Evolutionary conservation across 495 filamentous ascomycete genomes (phyloP), one percentile per base, ranked within the genome.

Genomic region (Aspergillus nanangensis): DNA sequence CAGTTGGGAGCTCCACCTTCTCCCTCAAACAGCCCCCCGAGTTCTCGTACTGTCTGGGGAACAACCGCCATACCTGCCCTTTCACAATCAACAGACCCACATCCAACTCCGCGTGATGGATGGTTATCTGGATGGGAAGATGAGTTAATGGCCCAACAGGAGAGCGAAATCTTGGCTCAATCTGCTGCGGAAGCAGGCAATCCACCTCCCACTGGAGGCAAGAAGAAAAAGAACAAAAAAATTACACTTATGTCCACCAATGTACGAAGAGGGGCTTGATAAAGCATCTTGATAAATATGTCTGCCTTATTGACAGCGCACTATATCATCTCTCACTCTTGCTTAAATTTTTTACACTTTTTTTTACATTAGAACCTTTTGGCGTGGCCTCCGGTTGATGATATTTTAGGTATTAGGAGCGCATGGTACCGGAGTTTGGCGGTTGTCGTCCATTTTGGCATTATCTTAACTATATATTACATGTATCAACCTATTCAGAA

Each of bases 221-320:
- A 88, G 70, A 90, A 87, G 67, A 95, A 92, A 73, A 96, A 94
- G 69, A 82, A 79, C 41, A 90, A 94, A 70, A 93, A 94, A 74
- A 96, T 96, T 41, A 96, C 88, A 8, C 61, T 96, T 45, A 96
- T 96, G 90, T 90, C 87, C 47, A 96, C 90, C 25, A 87, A 79
- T 60, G 82, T 76, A 32, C 74, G 83, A 48, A 72, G 84, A 59
- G 84, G 79, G 8, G 84, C 84, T 41, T 71, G 25, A 53, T 18
- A 5, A n/a, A n/a, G 5, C 3, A 20, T 21, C 18, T 37, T 20
- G 25, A n/a, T n/a, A n/a, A n/a, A n/a, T n/a, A n/a, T n/a, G n/a
- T n/a, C n/a, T n/a, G n/a, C n/a, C n/a, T n/a, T n/a, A n/a, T n/a
- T n/a, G n/a, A n/a, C n/a, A n/a, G n/a, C n/a, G n/a, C n/a, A n/a